Base-by-base conservation (phyloP, 305 asterid species). In the Fraxinus dipetala region DNA sequence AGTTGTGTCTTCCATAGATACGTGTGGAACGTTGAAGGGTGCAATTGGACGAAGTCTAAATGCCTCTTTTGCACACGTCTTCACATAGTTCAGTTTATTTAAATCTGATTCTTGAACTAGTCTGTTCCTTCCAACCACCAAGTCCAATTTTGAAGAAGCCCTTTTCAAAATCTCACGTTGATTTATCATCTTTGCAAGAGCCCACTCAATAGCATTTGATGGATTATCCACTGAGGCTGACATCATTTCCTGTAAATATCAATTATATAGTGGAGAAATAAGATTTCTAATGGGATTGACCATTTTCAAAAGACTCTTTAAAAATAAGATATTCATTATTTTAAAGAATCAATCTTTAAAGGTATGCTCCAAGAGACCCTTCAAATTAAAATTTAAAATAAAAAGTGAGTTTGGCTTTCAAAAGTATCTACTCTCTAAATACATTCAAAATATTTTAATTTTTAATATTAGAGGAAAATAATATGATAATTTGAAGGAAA, bases 101-200 rank as follows among this genome's bases (percentile, higher is more conserved):
- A 76, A 28, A 24, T 76, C 72, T 2, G 79, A 76, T 51, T 76
- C 79, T 76, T 76, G 79, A 22, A 76, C 79, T 6, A 76, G 34
- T 48, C 79, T 28, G 43, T 45, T 61, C 61, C 72, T 76, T 51
- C 79, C 79, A 56, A 76, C 79, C 38, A 28, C 75, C 0, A 11
- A 5, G 20, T 69, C 75, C 34, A 69, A 13, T 69, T 69, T 22
- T 30, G 7, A 9, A 2, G n/a, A 4, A 11, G 75, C 75, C 75
- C 75, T 69, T 30, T 13, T 13, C 8, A 69, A 32, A 24, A 28
- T 69, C 36, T 24, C 6, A 2, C 40, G 61, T n/a, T 51, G 61
- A n/a, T 51, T 51, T 51, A 51, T 51, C 61, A 51, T 51, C 61
- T 51, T 8, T 14, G 61, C 61, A 14, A 51, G 61, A 51, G 61